Base-by-base conservation (phyloP, 345 rosid genomes). In the Brassica incana region DNA sequence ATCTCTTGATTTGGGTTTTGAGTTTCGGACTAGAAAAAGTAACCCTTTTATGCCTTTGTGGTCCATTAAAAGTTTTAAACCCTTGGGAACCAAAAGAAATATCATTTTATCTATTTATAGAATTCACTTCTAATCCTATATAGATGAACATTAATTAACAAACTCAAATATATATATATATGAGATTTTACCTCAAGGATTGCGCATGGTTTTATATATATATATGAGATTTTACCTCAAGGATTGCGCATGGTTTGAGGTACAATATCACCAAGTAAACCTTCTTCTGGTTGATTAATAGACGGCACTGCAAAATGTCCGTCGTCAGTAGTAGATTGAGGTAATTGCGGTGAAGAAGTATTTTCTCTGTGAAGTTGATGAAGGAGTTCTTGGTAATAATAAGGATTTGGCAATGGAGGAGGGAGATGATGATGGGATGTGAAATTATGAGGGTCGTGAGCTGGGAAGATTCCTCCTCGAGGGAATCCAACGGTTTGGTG, bases 401-500 rank as follows among this genome's bases (percentile, higher is more conserved):
- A 82, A 69, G 76, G 79, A 65, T 75, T 75, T 9, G 76, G 76
- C 14, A 75, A 63, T 50, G 83, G 67, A 35, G 84, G 91, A 8
- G 98, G 84, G 52, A 85, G 23, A 61, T 84, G 77, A 18, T 72
- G 77, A 72, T 72, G 81, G 18, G 88, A 84, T 71, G 69, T 79
- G 56, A 87, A 74, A 64, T 73, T 87, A 67, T 81, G 81, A 64
- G 87, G 84, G 45, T 88, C 91, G 36, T 85, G 90, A 59, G 74
- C 63, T 16, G 82, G 83, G 78, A 88, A 82, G 83, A 89, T 60
- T 64, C 94, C 92, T 1, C 97, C 95, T 0, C 84, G 80, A 15
- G 91, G 97, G 82, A 89, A 91, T 43, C 97, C 95, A 33, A 87
- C 81, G 6, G 92, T 87, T 5, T 91, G 99, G 73, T 95, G 99